Percentiles rank a stretch among this genome's conserved stretches.
Evolutionary conservation across 331 rosid species (phyloP).

Genomic region (Stylosanthes scabra): DNA sequence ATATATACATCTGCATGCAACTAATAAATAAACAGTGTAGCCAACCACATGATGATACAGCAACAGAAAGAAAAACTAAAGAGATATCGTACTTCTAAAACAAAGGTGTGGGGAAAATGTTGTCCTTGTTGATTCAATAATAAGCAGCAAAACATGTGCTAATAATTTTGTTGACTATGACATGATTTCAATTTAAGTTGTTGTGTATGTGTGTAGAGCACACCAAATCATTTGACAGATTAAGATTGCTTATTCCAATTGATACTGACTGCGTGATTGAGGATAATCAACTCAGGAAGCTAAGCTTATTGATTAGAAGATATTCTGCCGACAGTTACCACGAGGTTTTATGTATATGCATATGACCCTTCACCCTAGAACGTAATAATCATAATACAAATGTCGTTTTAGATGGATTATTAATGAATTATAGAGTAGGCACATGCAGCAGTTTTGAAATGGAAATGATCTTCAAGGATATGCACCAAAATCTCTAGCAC

Average conservation of each 20-base stretch:
- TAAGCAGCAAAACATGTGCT: background rate
- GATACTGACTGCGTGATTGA: background rate
- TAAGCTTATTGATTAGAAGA: background rate
- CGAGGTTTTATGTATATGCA: background rate
- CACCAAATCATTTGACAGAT: background rate
- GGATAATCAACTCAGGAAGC: background rate
- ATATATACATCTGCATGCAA: background rate
- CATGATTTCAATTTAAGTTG: background rate
- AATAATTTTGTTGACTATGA: constrained; percentile 17
- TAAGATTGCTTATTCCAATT: background rate
- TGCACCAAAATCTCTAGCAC: background rate
- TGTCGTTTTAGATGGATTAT: background rate
- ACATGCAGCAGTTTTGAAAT: background rate
- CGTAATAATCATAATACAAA: no score
- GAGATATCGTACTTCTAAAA: background rate
- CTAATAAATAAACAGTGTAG: background rate
- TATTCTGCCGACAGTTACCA: background rate
- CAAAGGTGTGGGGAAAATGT: background rate
- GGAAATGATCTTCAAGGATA: background rate
- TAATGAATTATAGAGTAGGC: background rate
- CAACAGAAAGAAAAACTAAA: no score
- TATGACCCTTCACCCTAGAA: no score
- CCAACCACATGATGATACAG: background rate
- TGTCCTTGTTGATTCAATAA: constrained; percentile 11
- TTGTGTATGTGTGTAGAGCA: background rate